Conservation (phyloP, 768 basidiomycete genomes). For the Sistotremastrum suecicum region DNA sequence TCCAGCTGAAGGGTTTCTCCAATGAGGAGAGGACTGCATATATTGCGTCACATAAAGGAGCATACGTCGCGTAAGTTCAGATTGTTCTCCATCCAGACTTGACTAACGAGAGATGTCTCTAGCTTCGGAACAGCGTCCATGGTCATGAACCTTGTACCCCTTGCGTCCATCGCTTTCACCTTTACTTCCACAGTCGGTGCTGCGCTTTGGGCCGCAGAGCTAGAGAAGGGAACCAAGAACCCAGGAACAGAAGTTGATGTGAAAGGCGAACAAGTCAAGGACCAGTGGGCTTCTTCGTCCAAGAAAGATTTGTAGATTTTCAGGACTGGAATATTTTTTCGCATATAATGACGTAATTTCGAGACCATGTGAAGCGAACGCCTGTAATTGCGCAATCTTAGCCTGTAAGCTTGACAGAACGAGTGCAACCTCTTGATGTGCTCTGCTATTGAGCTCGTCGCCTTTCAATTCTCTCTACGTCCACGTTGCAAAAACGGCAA, state of each 20-base stretch:
- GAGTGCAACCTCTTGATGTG: too few relatives aligned
- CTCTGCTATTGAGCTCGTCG: too few relatives aligned
- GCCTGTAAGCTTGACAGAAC: too few relatives aligned
- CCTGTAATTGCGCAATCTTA: too few relatives aligned
- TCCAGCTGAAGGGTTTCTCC: constrained; percentile 48
- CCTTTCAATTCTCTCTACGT: too few relatives aligned
- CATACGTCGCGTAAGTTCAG: constrained; percentile 53
- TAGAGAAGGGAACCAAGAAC: constrained; percentile 28
- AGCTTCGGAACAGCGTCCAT: constrained; percentile 50
- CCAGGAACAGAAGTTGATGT: neutral
- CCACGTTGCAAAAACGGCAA: too few relatives aligned
- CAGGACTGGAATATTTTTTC: too few relatives aligned
- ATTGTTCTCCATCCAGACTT: neutral
- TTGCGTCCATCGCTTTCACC: constrained; percentile 42
- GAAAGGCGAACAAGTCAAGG: neutral
- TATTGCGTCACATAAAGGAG: constrained; percentile 34
- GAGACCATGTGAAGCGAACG: too few relatives aligned
- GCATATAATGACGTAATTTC: too few relatives aligned
- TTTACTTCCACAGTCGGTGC: constrained; percentile 56
- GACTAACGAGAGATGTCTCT: neutral
- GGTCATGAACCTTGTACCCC: constrained; percentile 44
- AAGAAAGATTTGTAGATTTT: too few relatives aligned
- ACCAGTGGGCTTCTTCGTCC: too few relatives aligned
- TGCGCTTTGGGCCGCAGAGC: constrained; percentile 54
- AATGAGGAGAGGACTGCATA: constrained; percentile 27